These are phyloP conservation scores for Aspergillus conjunctus DNA, from an alignment of 495 filamentous ascomycete genomes.

Conservation along the genomic window DNA sequence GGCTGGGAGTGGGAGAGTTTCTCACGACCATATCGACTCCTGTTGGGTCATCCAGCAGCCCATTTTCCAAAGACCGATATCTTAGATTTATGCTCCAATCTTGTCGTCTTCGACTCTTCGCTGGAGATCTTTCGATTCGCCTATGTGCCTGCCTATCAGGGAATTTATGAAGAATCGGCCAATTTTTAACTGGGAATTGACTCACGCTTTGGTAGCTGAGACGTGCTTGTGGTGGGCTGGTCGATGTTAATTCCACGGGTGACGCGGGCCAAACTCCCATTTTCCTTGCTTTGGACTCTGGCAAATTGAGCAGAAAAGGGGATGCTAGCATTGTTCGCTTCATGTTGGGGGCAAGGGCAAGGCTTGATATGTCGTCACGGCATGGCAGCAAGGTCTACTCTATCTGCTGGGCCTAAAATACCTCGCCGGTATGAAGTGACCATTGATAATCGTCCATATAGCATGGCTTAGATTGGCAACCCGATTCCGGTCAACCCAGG, in stretches of 20 bases:
- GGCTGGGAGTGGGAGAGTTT: neutral
- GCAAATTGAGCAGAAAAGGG: too few relatives aligned
- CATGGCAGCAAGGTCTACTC: too few relatives aligned
- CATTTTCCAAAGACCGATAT: neutral
- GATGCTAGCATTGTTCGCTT: too few relatives aligned
- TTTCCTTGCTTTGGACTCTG: neutral
- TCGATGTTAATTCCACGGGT: neutral
- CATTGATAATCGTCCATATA: too few relatives aligned
- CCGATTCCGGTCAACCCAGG: too few relatives aligned
- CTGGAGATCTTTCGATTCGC: neutral
- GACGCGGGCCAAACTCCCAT: neutral
- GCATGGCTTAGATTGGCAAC: too few relatives aligned
- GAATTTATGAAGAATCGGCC: neutral
- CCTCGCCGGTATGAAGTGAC: too few relatives aligned
- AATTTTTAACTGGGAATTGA: neutral
- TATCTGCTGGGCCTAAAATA: too few relatives aligned
- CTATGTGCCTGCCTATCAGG: neutral
- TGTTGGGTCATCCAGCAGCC: neutral
- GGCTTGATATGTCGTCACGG: too few relatives aligned
- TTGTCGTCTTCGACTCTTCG: neutral
- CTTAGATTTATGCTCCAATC: neutral
- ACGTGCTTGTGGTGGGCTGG: neutral
- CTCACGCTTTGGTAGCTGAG: neutral
- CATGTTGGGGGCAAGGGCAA: too few relatives aligned
- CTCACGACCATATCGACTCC: neutral